Base-by-base conservation (phyloP, 306 rosid genomes). In the Vigna nakashimae region DNA sequence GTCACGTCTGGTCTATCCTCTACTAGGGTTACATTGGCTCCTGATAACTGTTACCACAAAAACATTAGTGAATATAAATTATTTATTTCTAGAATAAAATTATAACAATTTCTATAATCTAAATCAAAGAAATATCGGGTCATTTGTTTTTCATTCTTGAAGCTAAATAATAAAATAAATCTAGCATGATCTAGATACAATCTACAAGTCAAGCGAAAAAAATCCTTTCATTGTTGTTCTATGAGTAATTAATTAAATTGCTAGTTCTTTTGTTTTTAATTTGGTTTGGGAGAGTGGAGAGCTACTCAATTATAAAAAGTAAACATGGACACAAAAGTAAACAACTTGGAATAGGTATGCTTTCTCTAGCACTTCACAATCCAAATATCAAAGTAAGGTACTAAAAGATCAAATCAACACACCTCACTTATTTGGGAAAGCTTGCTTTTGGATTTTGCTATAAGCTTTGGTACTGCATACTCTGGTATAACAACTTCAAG, bases 341-440 rank as follows among this genome's bases (percentile, higher is more conserved):
- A n/a, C 40, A 56, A 40, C 85, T 50, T 6, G 65, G 52, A 46
- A 68, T 53, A 34, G 36, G 69, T 77, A 64, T 50, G 22, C 34
- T 42, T 24, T n/a, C 69, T 43, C 56, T 42, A 50, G 42, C 52
- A 70, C 69, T 65, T 34, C 42, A 60, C 71, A 81, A 51, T 69
- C 65, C 79, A 53, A 59, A 65, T 51, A 69, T 43, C 32, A 22
- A 13, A 56, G 34, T 24, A 58, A 71, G 76, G 59, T 69, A 77
- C 53, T 42, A 69, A 42, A 73, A 17, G 64, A 77, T 58, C 56
- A 67, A 77, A 45, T 59, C 73, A 60, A 42, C 88, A 32, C 58
- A 93, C 99, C 98, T 93, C 99, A 48, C 99, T 96, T 82, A 96
- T 93, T 82, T 87, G 98, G 34, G 86, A 90, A 78, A 96, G 99